A percentile compares a stretch with the other conserved stretches of the same genome.
These are phyloP conservation scores for Corylus avellana DNA, from an alignment of 306 rosid genomes.

Conservation along the genomic window DNA sequence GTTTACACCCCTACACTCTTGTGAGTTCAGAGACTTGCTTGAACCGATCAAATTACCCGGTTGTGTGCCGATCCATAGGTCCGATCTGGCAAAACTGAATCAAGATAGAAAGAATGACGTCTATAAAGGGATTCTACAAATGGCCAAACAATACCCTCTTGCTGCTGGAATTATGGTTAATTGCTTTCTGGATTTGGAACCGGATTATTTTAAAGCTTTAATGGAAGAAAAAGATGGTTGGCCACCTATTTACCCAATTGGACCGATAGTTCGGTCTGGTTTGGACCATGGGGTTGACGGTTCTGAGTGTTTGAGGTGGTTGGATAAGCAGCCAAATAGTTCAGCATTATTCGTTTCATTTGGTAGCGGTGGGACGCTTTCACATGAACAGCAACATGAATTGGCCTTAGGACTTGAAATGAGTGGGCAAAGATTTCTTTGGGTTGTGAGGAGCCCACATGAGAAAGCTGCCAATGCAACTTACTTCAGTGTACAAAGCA, in stretches of 20 bases:
- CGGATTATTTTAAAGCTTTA: conserved; percentile 19
- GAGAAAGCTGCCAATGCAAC: conserved; percentile 19
- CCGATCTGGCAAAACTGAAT: background rate
- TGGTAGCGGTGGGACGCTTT: conserved; percentile 29
- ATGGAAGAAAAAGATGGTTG: background rate
- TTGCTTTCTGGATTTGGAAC: conserved; percentile 22
- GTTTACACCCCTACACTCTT: background rate
- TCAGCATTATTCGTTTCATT: conserved; percentile 31
- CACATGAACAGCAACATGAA: conserved; percentile 20
- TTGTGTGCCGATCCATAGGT: conserved; percentile 22
- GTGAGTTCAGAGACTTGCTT: conserved; percentile 25
- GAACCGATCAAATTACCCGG: conserved; percentile 28
- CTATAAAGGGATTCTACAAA: background rate
- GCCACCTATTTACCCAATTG: conserved; percentile 26
- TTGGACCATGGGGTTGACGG: background rate
- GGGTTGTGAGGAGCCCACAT: conserved; percentile 21
- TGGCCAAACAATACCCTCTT: background rate
- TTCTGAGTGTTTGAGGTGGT: conserved; percentile 24
- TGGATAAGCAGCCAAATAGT: conserved; percentile 24
- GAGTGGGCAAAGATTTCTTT: conserved; percentile 31
- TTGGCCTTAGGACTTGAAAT: conserved; percentile 27
- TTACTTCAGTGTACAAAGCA: conserved; percentile 11
- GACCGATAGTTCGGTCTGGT: background rate
- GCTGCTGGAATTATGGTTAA: conserved; percentile 28
- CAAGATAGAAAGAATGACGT: conserved; percentile 18